Evolutionary conservation across 2,329 filamentous ascomycete species (phyloP).

Genomic region (Aspergillus tubingensis): DNA sequence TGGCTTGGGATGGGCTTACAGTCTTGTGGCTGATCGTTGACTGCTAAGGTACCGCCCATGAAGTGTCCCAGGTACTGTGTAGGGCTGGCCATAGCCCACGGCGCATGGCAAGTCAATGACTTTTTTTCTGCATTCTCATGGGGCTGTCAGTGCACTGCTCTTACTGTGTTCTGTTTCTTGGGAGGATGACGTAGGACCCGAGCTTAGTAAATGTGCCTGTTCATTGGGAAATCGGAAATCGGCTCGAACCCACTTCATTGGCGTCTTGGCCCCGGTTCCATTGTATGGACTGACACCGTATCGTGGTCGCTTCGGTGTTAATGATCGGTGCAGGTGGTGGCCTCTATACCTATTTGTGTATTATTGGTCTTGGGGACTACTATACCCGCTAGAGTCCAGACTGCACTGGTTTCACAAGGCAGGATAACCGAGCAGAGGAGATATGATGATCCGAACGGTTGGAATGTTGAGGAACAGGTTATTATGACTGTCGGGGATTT

Average conservation of each 20-base stretch:
- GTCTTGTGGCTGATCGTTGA: slow-evolving; percentile 5
- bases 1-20: background rate
- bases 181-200: slow-evolving; percentile 4
- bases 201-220: background rate
- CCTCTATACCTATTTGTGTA: background rate
- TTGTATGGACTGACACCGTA: slow-evolving; percentile 3
- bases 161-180: background rate
- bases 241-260: background rate
- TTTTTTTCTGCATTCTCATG: background rate
- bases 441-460: background rate
- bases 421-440: background rate
- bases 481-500: background rate
- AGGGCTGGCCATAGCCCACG: background rate
- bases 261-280: background rate
- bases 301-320: background rate
- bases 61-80: background rate
- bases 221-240: slow-evolving; percentile 4
- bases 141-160: background rate
- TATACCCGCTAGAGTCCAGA: too few relatives aligned
- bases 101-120: background rate
- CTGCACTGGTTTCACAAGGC: background rate
- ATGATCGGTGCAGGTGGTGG: background rate
- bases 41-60: background rate
- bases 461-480: background rate
- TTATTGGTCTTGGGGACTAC: background rate